These are phyloP conservation scores for Bipolaris bicolor DNA, from an alignment of 2,329 filamentous ascomycete genomes.

Conservation along the genomic window DNA sequence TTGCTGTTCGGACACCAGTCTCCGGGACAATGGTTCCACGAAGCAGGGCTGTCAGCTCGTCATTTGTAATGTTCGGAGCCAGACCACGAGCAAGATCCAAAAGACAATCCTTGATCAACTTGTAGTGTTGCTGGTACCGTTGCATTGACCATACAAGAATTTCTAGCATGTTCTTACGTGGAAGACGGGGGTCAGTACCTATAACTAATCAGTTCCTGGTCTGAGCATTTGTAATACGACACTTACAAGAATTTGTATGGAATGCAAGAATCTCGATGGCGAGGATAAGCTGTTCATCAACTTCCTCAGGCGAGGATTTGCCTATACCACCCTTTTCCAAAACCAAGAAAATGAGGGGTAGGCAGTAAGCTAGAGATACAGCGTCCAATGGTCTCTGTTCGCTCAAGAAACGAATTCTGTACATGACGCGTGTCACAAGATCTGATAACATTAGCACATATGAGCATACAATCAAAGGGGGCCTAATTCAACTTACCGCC, in stretches of 20 bases:
- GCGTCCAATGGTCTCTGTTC: slow-evolving; percentile 94
- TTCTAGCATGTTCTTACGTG: slow-evolving; percentile 74
- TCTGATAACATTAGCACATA: slow-evolving; percentile 42
- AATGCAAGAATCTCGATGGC: slow-evolving; percentile 88
- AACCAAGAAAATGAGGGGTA: slow-evolving; percentile 81
- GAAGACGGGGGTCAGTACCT: slow-evolving; percentile 72
- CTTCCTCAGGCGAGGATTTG: slow-evolving; percentile 70
- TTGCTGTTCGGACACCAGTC: slow-evolving; percentile 78
- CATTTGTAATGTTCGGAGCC: slow-evolving; percentile 75
- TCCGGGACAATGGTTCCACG: slow-evolving; percentile 81
- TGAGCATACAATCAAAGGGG: neutral
- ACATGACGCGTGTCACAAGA: slow-evolving; percentile 85
- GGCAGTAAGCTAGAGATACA: slow-evolving; percentile 83
- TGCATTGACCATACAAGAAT: slow-evolving; percentile 83
- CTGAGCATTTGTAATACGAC: neutral
- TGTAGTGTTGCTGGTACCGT: slow-evolving; percentile 89
- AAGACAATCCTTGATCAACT: slow-evolving; percentile 90
- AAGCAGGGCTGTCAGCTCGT: slow-evolving; percentile 78
- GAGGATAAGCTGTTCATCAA: slow-evolving; percentile 87
- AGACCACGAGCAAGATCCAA: slow-evolving; percentile 84
- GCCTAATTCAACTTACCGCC: slow-evolving; percentile 55
- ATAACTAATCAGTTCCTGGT: slow-evolving; percentile 23
- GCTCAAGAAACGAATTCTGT: slow-evolving; percentile 85
- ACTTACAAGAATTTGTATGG: slow-evolving; percentile 77
- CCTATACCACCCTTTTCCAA: slow-evolving; percentile 81